Evolutionary conservation across 2,329 filamentous ascomycete species (phyloP).

Genomic region (Calonectria crousiana): DNA sequence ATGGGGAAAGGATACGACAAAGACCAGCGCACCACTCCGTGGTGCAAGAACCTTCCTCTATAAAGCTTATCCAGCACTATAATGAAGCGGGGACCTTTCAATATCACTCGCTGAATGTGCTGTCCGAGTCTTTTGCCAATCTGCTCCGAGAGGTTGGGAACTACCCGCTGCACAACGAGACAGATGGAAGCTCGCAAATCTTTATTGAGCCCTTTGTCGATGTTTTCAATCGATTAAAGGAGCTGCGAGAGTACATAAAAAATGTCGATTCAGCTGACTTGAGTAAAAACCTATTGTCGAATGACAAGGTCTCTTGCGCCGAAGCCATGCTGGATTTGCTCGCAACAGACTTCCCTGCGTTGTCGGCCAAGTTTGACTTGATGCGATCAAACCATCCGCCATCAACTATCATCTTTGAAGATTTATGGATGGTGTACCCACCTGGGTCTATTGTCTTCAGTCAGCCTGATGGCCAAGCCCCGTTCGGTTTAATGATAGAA

Average conservation of each 20-base stretch:
- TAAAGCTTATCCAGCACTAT: background rate
- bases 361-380: background rate
- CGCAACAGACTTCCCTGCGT: background rate
- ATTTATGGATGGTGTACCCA: background rate
- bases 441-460: background rate
- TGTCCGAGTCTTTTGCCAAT: background rate
- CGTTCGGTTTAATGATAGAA: background rate
- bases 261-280: background rate
- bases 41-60: background rate
- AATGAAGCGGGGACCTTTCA: background rate
- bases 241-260: background rate
- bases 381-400: background rate
- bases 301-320: background rate
- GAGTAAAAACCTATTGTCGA: background rate
- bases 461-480: background rate
- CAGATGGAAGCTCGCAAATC: background rate
- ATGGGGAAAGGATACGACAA: background rate
- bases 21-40: background rate
- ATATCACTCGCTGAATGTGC: background rate
- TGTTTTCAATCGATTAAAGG: background rate
- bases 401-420: background rate
- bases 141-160: background rate
- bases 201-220: background rate
- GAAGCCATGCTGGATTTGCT: background rate
- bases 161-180: background rate